Base-by-base conservation (phyloP, 768 basidiomycete species). In the Postia placenta region DNA sequence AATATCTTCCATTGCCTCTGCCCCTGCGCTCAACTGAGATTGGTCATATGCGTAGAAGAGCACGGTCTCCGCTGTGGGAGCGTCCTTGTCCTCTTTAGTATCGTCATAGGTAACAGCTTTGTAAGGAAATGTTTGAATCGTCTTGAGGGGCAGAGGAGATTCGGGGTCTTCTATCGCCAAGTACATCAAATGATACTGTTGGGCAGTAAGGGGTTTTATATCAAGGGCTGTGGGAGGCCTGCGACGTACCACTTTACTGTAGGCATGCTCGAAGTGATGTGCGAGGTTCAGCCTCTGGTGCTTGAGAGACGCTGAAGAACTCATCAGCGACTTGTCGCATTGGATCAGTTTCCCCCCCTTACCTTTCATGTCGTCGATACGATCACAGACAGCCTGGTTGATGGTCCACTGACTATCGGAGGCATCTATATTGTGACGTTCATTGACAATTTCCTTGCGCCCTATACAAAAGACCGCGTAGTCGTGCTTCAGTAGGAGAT, bases 401-500 rank as follows among this genome's bases (percentile, higher is more conserved):
- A 60, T 50, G 45, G 52, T 59, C 9, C 30, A 30, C 15, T 65
- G 40, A 0, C 60, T 61, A 26, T 58, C 53, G 1, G 42, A 47
- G 4, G 60, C 44, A 19, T 64, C 65, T 49, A 36, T 52, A 2
- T 68, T 44, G 26, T 68, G 64, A 42, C 62, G 56, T 6, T 56
- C 52, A n/a, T 67, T 55, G 0, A 69, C 35, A 2, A 66, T 47
- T 2, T 55, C 54, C 11, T 35, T 63, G 20, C 55, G 53, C 5
- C 60, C 60, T 4, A 66, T 47, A 19, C 60, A 57, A 28, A 72
- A 55, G 22, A 68, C 63, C 35, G 65, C 57, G 24, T 68, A 55
- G 55, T 71, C 66, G 25, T 66, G 60, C 37, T 61, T 56, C 20
- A 69, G 51, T 0, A 70, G 55, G 0, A 73, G 59, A 45, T 65